phyloP scores from a whole-genome alignment of 176 grass and related monocot genomes.

The Carex littledalei region DNA sequence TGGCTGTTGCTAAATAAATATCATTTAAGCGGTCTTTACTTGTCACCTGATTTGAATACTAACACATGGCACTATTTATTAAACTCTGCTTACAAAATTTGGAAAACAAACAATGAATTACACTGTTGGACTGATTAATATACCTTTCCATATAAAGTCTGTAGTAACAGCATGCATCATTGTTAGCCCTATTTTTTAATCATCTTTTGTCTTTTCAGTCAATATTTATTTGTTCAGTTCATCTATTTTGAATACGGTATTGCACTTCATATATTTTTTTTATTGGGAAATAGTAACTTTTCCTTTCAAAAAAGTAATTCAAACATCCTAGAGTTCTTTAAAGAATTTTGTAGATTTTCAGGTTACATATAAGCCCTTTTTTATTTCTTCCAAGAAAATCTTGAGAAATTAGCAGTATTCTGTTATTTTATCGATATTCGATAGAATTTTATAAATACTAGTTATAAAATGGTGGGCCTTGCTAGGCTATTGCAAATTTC shows the following conservation, averaged over 20 bases:
- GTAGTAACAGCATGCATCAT: neutral
- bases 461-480: neutral
- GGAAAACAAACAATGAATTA: neutral
- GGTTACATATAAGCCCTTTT: neutral
- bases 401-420: neutral
- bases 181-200: neutral
- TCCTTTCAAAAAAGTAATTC: neutral
- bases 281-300: neutral
- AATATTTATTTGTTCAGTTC: neutral
- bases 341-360: neutral
- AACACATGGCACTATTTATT: neutral
- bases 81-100: neutral
- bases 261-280: neutral
- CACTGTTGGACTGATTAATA: neutral
- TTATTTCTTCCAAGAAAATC: neutral
- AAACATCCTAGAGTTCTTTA: neutral
- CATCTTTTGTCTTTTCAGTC: neutral
- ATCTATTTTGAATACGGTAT: neutral
- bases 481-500: neutral
- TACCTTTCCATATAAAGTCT: neutral
- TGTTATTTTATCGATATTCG: neutral
- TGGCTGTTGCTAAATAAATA: slow-evolving; percentile 8
- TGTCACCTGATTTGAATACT: neutral
- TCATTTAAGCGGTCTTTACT: neutral
- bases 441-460: neutral